Percentiles rank a stretch among this genome's conserved stretches.
phyloP scores from a whole-genome alignment of 306 rosid genomes.

The Benincasa hispida region DNA sequence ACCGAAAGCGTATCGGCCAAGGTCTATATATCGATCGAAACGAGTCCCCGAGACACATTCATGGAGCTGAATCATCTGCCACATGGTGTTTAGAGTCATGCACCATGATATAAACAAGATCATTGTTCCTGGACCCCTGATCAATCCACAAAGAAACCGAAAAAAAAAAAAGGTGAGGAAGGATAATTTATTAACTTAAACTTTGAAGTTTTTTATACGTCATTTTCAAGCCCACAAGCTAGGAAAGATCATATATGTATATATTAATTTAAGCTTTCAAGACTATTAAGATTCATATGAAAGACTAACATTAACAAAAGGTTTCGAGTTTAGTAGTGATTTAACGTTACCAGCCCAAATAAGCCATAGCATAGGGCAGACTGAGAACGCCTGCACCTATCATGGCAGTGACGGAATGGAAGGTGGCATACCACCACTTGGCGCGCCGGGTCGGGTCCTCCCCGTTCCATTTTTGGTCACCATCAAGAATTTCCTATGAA shows the following conservation, averaged over 20 bases:
- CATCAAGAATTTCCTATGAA: slow-evolving; percentile 30
- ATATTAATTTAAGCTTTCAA: too few species aligned
- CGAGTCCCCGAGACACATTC: slow-evolving; percentile 86
- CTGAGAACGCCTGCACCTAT: slow-evolving; percentile 93
- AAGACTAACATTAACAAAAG: neutral
- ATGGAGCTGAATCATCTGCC: slow-evolving; percentile 96
- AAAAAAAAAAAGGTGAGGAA: too few species aligned
- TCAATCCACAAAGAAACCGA: neutral
- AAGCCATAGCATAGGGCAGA: slow-evolving; percentile 91
- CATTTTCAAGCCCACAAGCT: too few species aligned
- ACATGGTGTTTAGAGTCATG: slow-evolving; percentile 74
- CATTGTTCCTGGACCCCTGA: slow-evolving; percentile 86
- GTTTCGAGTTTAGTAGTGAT: neutral
- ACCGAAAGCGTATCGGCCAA: slow-evolving; percentile 82
- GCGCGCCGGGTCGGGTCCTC: slow-evolving; percentile 45
- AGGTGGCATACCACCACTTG: slow-evolving; percentile 97
- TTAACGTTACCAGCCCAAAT: slow-evolving; percentile 66
- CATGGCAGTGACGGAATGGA: slow-evolving; percentile 89
- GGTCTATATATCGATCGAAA: slow-evolving; percentile 73
- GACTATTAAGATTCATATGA: too few species aligned
- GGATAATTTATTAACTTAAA: too few species aligned
- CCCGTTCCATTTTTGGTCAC: slow-evolving; percentile 36
- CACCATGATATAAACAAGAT: slow-evolving; percentile 57
- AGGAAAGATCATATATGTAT: too few species aligned
- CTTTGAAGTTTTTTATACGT: too few species aligned